Evolutionary conservation across 2,329 filamentous ascomycete species (phyloP).

Genomic region (Raffaelea deltoideospora): DNA sequence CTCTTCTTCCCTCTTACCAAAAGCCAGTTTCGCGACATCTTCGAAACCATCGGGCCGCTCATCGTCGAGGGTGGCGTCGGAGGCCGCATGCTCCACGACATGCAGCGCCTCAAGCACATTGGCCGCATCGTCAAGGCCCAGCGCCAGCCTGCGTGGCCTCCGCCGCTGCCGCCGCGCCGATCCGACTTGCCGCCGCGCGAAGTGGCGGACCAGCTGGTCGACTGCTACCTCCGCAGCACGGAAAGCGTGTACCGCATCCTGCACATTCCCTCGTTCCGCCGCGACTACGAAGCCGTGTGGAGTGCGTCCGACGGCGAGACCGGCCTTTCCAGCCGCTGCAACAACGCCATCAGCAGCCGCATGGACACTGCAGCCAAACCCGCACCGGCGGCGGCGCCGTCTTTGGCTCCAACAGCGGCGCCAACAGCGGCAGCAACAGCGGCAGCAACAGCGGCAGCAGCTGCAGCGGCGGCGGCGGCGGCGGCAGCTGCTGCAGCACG

Average conservation of each 20-base stretch:
- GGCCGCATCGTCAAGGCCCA: conserved; percentile 34
- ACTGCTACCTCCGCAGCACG: conserved; percentile 36
- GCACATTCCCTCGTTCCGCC: conserved; percentile 39
- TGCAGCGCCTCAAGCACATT: conserved; percentile 37
- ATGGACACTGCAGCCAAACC: no score
- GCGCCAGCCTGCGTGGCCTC: conserved; percentile 13
- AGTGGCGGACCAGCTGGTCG: conserved; percentile 34
- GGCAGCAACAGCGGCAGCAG: no score
- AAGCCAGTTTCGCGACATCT: conserved; percentile 6
- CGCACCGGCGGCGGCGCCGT: no score
- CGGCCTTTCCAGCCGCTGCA: neutral
- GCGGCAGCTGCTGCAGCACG: no score
- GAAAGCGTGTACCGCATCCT: conserved; percentile 42
- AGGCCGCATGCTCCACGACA: conserved; percentile 8
- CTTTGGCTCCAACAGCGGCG: no score
- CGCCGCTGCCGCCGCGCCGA: conserved; percentile 17
- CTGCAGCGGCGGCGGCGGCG: no score
- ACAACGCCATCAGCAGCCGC: no score
- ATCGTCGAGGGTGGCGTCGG: conserved; percentile 16
- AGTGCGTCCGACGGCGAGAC: neutral
- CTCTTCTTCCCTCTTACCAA: no score
- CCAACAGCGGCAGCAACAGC: no score
- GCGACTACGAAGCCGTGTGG: conserved; percentile 36
- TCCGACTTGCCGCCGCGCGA: conserved; percentile 21
- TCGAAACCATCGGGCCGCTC: conserved; percentile 2